Percentiles rank a stretch among this genome's conserved stretches.
Evolutionary conservation across 441 rosid genomes (phyloP).

Genomic region (Gossypium gossypioides): DNA sequence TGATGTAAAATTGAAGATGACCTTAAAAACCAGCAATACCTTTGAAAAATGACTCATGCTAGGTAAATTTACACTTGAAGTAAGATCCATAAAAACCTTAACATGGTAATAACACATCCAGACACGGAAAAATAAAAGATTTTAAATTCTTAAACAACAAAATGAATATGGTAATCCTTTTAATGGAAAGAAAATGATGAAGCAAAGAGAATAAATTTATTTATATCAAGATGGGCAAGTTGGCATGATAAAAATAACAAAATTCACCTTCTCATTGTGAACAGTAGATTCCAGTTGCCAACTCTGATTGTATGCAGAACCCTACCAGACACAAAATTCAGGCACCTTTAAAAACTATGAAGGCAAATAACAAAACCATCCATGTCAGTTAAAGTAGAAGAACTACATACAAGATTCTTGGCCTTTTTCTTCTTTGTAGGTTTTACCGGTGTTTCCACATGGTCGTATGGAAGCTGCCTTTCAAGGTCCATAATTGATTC

Average conservation of each 20-base stretch:
- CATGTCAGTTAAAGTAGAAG: slow-evolving; percentile 18
- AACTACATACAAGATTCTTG: slow-evolving; percentile 45
- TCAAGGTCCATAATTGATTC: slow-evolving; percentile 73
- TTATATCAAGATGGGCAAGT: background rate
- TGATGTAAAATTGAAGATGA: background rate
- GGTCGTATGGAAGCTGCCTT: slow-evolving; percentile 59
- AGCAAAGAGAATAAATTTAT: background rate
- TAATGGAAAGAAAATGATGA: background rate
- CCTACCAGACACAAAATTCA: slow-evolving; percentile 45
- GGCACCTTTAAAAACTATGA: slow-evolving; percentile 17
- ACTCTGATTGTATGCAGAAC: slow-evolving; percentile 63
- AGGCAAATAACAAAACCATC: slow-evolving; percentile 5
- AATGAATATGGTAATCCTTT: background rate
- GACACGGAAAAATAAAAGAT: background rate
- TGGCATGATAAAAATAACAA: slow-evolving; percentile 6
- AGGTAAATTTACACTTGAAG: background rate
- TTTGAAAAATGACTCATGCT: background rate
- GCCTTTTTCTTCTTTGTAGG: slow-evolving; percentile 79
- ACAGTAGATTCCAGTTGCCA: slow-evolving; percentile 65
- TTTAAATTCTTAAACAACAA: background rate
- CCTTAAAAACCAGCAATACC: background rate
- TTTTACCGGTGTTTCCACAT: slow-evolving; percentile 64
- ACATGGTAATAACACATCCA: background rate
- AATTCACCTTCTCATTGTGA: slow-evolving; percentile 63
- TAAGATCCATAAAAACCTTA: background rate